Evolutionary conservation across 1,139 yeast genomes (phyloP).

Genomic region (Kazachstania sp.): DNA sequence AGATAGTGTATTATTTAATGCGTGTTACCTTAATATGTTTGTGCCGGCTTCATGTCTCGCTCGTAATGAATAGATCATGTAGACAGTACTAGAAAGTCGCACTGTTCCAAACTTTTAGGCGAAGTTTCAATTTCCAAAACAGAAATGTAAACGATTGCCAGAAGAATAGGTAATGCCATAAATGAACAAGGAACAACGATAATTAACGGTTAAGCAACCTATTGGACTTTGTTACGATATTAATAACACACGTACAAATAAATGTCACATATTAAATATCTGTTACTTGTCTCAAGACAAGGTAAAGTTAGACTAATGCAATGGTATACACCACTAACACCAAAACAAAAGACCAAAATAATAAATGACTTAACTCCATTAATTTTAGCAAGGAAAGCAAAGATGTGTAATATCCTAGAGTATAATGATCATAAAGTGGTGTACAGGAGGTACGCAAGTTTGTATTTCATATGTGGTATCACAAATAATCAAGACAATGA

Average conservation of each 20-base stretch:
- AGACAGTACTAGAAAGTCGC: too few species aligned
- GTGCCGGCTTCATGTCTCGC: too few species aligned
- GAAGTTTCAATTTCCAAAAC: too few species aligned
- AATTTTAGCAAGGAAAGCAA: constrained; percentile 76
- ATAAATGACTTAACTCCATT: constrained; percentile 80
- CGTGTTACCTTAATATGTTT: too few species aligned
- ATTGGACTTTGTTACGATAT: too few species aligned
- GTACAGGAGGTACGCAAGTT: constrained; percentile 85
- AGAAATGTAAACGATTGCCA: too few species aligned
- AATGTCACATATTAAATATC: constrained; percentile 65
- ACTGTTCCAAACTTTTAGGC: too few species aligned
- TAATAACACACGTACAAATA: not conserved
- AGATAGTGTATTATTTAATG: too few species aligned
- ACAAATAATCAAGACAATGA: constrained; percentile 63
- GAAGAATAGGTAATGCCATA: too few species aligned
- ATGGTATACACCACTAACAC: constrained; percentile 80
- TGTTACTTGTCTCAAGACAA: constrained; percentile 80
- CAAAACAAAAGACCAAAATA: constrained; percentile 75
- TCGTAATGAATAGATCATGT: too few species aligned
- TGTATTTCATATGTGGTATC: constrained; percentile 82
- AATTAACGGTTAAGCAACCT: too few species aligned
- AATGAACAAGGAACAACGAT: too few species aligned
- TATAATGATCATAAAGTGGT: constrained; percentile 82
- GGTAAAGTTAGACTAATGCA: constrained; percentile 89
- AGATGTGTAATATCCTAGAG: constrained; percentile 94